Percentiles rank a stretch among this genome's conserved stretches.
These are phyloP conservation scores for Ilex paraguariensis DNA, from an alignment of 305 asterid species.

Conservation along the genomic window DNA sequence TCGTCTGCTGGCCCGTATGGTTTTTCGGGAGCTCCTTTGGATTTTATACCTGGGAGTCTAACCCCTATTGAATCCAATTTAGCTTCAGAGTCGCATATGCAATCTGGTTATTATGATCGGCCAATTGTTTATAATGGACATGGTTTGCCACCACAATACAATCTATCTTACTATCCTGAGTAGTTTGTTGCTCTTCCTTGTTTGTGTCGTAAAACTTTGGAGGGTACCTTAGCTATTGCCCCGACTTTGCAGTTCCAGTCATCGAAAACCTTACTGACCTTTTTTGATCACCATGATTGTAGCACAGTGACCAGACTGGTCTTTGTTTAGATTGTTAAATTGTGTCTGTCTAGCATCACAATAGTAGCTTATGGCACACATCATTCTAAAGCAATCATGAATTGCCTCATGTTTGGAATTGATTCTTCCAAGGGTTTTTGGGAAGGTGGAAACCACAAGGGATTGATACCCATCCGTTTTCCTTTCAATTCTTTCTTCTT, in stretches of 20 bases:
- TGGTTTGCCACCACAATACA: conserved; percentile 41
- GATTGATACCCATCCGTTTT: too few species aligned
- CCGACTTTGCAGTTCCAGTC: not conserved
- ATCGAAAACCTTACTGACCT: not conserved
- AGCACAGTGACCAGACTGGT: not conserved
- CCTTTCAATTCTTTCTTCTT: too few species aligned
- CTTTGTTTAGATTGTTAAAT: too few species aligned
- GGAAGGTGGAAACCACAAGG: not conserved
- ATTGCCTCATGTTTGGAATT: not conserved
- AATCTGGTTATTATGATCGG: conserved; percentile 38
- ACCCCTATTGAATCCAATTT: conserved; percentile 35
- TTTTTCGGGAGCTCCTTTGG: conserved; percentile 28
- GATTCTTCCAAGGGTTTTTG: not conserved
- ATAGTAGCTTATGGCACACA: too few species aligned
- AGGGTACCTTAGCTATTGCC: conserved; percentile 13
- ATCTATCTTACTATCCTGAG: conserved; percentile 51
- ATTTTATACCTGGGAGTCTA: conserved; percentile 27
- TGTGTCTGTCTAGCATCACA: too few species aligned
- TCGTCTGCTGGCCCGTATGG: conserved; percentile 41
- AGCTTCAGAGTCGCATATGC: conserved; percentile 33
- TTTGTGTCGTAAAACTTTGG: conserved; percentile 4
- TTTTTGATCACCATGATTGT: not conserved
- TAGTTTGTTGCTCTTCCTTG: conserved; percentile 18
- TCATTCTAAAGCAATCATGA: not conserved
- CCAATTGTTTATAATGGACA: conserved; percentile 38